Evolutionary conservation across 345 rosid genomes (phyloP).

Genomic region (Acer yangbiense): DNA sequence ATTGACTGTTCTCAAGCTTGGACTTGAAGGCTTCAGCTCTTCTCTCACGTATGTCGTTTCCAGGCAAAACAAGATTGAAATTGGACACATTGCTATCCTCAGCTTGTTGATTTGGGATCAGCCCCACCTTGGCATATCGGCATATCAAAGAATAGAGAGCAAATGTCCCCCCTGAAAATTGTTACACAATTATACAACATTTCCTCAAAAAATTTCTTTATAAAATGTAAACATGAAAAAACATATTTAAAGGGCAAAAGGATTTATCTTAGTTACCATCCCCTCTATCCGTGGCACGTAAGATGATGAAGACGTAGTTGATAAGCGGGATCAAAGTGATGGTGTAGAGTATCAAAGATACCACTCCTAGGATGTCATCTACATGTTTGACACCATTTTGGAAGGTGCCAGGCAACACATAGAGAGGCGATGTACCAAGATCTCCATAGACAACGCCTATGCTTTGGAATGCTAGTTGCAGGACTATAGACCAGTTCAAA

Average conservation of each 20-base stretch:
- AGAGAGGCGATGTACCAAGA: conserved; percentile 57
- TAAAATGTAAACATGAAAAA: neutral
- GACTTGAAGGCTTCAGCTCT: conserved; percentile 27
- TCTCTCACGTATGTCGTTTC: neutral
- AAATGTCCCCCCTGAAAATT: conserved; percentile 57
- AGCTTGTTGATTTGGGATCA: conserved; percentile 47
- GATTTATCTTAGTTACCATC: conserved; percentile 26
- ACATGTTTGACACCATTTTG: conserved; percentile 37
- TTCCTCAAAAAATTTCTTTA: neutral
- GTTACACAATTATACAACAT: neutral
- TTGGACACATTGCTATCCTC: conserved; percentile 52
- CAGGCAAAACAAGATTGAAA: conserved; percentile 34
- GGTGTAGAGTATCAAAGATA: conserved; percentile 38
- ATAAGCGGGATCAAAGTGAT: conserved; percentile 33
- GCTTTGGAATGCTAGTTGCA: conserved; percentile 56
- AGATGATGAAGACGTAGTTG: conserved; percentile 33
- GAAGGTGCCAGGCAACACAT: conserved; percentile 54
- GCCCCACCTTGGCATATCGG: conserved; percentile 50
- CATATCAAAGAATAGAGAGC: conserved; percentile 60
- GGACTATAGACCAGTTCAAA: conserved; percentile 4
- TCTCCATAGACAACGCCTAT: conserved; percentile 61
- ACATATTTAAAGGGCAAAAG: neutral
- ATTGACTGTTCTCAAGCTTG: conserved; percentile 24
- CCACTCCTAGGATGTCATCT: conserved; percentile 34
- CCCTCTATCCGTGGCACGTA: conserved; percentile 36